Conservation (phyloP, 2,329 filamentous ascomycete genomes). For the Hymenoscyphus fructigenus region DNA sequence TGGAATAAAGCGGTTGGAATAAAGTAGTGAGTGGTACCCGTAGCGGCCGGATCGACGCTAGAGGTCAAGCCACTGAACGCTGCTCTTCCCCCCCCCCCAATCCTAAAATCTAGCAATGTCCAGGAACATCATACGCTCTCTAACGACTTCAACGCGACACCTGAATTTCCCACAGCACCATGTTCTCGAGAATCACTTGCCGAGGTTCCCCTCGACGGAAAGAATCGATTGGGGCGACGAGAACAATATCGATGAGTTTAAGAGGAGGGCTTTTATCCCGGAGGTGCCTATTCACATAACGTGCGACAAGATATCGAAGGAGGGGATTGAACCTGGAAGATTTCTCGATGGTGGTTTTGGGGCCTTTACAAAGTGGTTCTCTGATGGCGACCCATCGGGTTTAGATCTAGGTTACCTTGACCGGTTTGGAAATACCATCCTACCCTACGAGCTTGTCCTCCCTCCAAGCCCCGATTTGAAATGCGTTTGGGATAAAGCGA, state of each 20-base stretch:
- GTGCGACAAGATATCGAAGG: constrained; percentile 21
- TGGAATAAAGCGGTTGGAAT: no score
- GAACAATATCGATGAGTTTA: constrained; percentile 48
- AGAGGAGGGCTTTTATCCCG: constrained; percentile 50
- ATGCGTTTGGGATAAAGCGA: neutral
- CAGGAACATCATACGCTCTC: neutral
- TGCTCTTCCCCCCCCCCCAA: neutral
- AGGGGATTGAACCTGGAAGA: neutral
- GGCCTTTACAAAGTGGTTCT: constrained; percentile 61
- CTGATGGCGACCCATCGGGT: neutral
- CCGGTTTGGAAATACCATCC: constrained; percentile 46
- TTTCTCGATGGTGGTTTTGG: constrained; percentile 42
- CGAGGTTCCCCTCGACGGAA: neutral
- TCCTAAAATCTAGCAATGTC: neutral
- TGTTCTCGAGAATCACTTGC: neutral
- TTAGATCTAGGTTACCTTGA: constrained; percentile 34
- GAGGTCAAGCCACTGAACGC: neutral
- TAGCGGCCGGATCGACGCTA: neutral
- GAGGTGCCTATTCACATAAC: constrained; percentile 53
- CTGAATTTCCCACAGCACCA: neutral
- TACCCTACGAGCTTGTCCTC: constrained; percentile 58
- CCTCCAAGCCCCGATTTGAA: neutral
- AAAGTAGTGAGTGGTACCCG: neutral
- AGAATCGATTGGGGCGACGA: constrained; percentile 16
- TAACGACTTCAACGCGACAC: neutral